Base-by-base conservation (phyloP, 345 rosid genomes). In the Tarenaya hassleriana region DNA sequence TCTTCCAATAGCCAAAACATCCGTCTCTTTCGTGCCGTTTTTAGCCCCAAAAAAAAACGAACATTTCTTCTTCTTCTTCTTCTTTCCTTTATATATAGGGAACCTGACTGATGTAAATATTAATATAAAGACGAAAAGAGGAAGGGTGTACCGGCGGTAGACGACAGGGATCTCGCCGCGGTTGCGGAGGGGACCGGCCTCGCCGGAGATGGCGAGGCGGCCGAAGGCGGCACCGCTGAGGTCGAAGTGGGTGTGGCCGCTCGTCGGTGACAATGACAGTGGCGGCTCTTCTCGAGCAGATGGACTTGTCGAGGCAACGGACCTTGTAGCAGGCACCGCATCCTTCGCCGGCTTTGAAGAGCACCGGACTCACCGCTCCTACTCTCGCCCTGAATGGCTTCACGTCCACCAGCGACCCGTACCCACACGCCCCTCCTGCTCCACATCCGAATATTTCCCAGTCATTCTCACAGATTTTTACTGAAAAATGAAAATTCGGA, bases 351-450 rank as follows among this genome's bases (percentile, higher is more conserved):
- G 69, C 74, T 67, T 71, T 78, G 81, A 94, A 94, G 52, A 94
- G 82, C 11, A 81, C 64, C 16, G 97, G 88, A 72, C 86, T 88
- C 74, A 88, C 95, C 7, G 99, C 95, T 0, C 97, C 95, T 9
- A 88, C 99, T 43, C 99, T 64, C 0, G 98, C 97, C 69, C 69
- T 73, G 10, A 94, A 41, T 13, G 99, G 98, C 80, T 67, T 84
- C 67, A 87, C 95, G 45, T 88, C 90, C 50, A 88, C 98, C 38
- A 91, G 16, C 0, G 89, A 68, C 12, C 96, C 98, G 66, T 91
- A 91, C 62, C 98, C 98, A 53, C 98, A 88, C 1, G 98, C 98
- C 34, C 98, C 98, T 38, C 96, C 98, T 92, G 75, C 64, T 4
- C 49, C 41, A 10, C 42, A 52, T 34, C 15, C n/a, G 10, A 21